A percentile compares a stretch with the other conserved stretches of the same genome.
These are phyloP conservation scores for Pistacia integerrima DNA, from an alignment of 345 rosid genomes.

Conservation along the genomic window DNA sequence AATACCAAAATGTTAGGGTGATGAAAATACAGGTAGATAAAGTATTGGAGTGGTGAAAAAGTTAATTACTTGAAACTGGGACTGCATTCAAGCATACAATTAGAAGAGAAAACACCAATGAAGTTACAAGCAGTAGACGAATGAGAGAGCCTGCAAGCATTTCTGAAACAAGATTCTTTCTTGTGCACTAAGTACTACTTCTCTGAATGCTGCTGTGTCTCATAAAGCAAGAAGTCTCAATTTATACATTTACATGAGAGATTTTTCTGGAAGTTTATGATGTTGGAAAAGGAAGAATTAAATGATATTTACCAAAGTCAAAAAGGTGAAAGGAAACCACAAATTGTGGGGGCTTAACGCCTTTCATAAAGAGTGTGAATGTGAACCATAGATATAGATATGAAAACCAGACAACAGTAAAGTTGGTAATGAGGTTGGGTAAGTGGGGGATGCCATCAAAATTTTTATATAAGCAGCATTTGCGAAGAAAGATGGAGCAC, in stretches of 20 bases:
- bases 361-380: neutral
- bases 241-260: constrained; percentile 16
- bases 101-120: constrained; percentile 39
- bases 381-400: constrained; percentile 5
- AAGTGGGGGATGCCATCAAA: constrained; percentile 12
- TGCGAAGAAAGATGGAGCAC: constrained; percentile 31
- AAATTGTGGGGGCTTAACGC: constrained; percentile 12
- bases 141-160: constrained; percentile 43
- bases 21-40: neutral
- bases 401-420: neutral
- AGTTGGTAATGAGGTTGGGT: neutral
- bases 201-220: neutral
- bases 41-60: neutral
- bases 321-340: constrained; percentile 21
- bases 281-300: constrained; percentile 8
- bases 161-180: constrained; percentile 11
- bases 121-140: constrained; percentile 35
- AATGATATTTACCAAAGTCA: constrained; percentile 21
- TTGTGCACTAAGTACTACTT: neutral
- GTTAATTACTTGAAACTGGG: constrained; percentile 41
- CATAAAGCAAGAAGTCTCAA: neutral
- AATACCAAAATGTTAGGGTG: neutral
- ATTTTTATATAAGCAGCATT: constrained; percentile 2
- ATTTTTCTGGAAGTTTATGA: constrained; percentile 15
- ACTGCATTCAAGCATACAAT: constrained; percentile 33